phyloP scores from a whole-genome alignment of 129 eudicot genomes.

The Flaveria sonorensis region DNA sequence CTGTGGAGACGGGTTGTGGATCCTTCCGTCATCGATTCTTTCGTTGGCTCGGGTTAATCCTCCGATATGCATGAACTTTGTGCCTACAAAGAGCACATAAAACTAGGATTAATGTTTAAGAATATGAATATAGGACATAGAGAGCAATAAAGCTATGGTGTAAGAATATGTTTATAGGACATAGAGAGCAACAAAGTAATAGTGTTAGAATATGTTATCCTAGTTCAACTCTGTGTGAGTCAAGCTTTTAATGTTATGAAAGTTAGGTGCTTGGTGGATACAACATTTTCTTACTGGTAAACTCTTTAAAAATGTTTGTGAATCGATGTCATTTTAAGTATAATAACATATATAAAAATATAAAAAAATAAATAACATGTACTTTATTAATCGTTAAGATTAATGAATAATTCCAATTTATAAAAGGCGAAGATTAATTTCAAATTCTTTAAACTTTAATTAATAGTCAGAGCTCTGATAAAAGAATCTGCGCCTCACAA shows the following conservation, averaged over 20 bases:
- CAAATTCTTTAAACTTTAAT: no score
- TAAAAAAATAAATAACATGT: no score
- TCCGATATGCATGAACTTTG: constrained; percentile 83
- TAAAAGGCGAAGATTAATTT: no score
- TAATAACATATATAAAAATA: no score
- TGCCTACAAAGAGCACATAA: constrained; percentile 30
- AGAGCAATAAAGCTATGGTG: no score
- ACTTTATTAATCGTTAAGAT: no score
- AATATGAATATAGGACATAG: background rate
- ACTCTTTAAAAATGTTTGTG: background rate
- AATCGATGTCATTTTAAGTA: no score
- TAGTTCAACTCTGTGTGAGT: background rate
- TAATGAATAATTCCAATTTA: no score
- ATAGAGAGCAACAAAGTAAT: background rate
- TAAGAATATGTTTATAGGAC: background rate
- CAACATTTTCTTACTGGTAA: background rate
- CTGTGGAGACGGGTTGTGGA: constrained; percentile 93
- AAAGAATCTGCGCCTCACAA: no score
- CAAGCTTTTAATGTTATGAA: constrained; percentile 7
- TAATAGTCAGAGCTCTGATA: no score
- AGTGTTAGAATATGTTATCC: constrained; percentile 6
- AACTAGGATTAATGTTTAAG: constrained; percentile 14
- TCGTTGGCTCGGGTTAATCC: constrained; percentile 64
- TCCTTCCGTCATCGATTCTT: constrained; percentile 72
- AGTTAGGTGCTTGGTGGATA: background rate